A percentile compares a stretch with the other conserved stretches of the same genome.
These are phyloP conservation scores for Saprolegnia parasitica DNA, from an alignment of 352 stramenopile species.

Conservation along the genomic window DNA sequence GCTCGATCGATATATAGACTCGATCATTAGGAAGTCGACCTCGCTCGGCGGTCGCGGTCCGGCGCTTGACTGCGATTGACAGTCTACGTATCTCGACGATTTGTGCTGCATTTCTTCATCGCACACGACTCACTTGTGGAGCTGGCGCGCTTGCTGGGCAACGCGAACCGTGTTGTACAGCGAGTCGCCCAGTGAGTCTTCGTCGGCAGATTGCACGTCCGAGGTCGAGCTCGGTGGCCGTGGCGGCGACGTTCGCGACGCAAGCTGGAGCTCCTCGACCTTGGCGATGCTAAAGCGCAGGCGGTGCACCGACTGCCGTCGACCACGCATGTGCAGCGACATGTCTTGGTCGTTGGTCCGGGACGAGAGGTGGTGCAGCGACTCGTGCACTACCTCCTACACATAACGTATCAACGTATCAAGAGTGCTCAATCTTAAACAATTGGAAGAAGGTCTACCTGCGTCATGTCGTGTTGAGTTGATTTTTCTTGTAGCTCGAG, in stretches of 20 bases:
- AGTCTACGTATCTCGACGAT: not conserved
- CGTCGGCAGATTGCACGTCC: not conserved
- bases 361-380: not conserved
- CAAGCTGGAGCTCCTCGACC: not conserved
- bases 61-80: not conserved
- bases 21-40: too few relatives aligned
- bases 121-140: constrained; percentile 1
- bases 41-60: not conserved
- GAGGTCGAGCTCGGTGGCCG: too few relatives aligned
- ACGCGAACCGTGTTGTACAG: not conserved
- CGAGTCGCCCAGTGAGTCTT: not conserved
- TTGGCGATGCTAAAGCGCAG: not conserved
- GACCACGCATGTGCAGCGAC: not conserved
- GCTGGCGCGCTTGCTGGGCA: not conserved
- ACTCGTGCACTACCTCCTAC: constrained; percentile 14
- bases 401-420: too few relatives aligned
- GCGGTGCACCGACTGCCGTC: constrained; percentile 14
- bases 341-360: not conserved
- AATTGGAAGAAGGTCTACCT: too few relatives aligned
- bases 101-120: too few relatives aligned
- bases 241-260: too few relatives aligned
- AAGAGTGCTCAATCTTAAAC: too few relatives aligned
- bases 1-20: too few relatives aligned
- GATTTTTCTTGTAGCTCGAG: too few relatives aligned
- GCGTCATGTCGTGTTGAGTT: too few relatives aligned